These are phyloP conservation scores for Epichloe gansuensis DNA, from an alignment of 2,329 filamentous ascomycete species.

Conservation along the genomic window DNA sequence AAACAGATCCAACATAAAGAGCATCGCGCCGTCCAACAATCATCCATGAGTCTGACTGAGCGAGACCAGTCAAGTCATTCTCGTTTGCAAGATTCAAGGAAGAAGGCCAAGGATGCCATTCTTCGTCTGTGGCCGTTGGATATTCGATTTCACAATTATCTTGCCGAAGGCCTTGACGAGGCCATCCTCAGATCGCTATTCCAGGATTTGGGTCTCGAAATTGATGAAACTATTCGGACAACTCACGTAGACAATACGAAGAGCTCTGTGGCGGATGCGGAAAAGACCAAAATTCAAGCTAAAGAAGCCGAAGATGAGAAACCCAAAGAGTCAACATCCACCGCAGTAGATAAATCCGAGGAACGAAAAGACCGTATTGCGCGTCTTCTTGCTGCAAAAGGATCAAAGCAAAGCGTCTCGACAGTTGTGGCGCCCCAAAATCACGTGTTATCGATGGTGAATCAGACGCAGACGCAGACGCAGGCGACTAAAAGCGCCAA, in stretches of 20 bases:
- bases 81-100: conserved; percentile 29
- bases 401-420: conserved; percentile 33
- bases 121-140: conserved; percentile 51
- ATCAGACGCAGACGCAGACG: background rate
- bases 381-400: conserved; percentile 60
- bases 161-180: conserved; percentile 59
- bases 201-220: conserved; percentile 50
- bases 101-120: conserved; percentile 54
- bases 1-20: background rate
- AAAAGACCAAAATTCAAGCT: background rate
- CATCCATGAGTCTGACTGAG: background rate
- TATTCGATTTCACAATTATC: conserved; percentile 59
- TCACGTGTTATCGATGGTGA: conserved; percentile 4
- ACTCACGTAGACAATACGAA: background rate
- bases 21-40: background rate
- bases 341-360: conserved; percentile 29
- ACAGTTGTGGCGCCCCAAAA: conserved; percentile 3
- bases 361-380: conserved; percentile 68
- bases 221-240: conserved; percentile 7
- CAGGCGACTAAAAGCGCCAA: conserved; percentile 13
- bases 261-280: background rate
- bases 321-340: background rate
- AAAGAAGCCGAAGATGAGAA: background rate
- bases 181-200: conserved; percentile 52
- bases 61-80: background rate